These are phyloP conservation scores for Penicillium macrosclerotiorum DNA, from an alignment of 495 filamentous ascomycete species.

Conservation along the genomic window DNA sequence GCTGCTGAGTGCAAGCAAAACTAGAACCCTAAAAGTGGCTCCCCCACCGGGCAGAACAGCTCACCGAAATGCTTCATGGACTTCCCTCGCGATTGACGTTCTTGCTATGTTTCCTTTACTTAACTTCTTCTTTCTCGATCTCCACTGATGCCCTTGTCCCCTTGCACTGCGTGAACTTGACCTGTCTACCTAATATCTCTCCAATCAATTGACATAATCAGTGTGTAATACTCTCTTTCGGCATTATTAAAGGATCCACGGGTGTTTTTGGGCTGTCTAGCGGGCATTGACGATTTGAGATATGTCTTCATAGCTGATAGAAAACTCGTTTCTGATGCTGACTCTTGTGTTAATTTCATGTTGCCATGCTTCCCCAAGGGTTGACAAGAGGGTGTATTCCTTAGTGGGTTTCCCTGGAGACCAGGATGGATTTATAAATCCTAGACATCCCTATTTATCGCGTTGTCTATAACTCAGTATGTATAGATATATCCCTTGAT, in stretches of 20 bases:
- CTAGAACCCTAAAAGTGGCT: conserved; percentile 40
- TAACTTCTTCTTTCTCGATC: conserved; percentile 1
- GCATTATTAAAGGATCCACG: background rate
- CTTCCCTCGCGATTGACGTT: conserved; percentile 25
- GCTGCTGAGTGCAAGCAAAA: conserved; percentile 99
- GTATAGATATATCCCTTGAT: too few relatives aligned
- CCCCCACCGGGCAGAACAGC: conserved; percentile 6
- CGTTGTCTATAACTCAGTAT: too few relatives aligned
- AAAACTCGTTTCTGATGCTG: too few relatives aligned
- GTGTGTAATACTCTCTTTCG: conserved; percentile 20
- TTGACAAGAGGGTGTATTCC: too few relatives aligned
- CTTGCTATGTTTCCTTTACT: conserved; percentile 28
- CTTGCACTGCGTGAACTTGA: conserved; percentile 27
- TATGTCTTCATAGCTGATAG: conserved; percentile 2
- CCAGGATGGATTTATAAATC: too few relatives aligned
- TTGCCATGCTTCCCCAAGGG: too few relatives aligned
- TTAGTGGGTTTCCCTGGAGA: too few relatives aligned
- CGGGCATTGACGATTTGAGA: conserved; percentile 4
- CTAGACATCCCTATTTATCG: too few relatives aligned
- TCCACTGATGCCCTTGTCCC: conserved; percentile 25
- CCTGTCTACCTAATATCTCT: conserved; percentile 31
- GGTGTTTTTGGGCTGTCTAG: conserved; percentile 1
- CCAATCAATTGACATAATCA: conserved; percentile 33
- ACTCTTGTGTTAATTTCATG: too few relatives aligned
- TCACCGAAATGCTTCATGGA: conserved; percentile 24